Conservation (phyloP, 1,284 basidiomycete species). For the Moesziomyces sp. region DNA sequence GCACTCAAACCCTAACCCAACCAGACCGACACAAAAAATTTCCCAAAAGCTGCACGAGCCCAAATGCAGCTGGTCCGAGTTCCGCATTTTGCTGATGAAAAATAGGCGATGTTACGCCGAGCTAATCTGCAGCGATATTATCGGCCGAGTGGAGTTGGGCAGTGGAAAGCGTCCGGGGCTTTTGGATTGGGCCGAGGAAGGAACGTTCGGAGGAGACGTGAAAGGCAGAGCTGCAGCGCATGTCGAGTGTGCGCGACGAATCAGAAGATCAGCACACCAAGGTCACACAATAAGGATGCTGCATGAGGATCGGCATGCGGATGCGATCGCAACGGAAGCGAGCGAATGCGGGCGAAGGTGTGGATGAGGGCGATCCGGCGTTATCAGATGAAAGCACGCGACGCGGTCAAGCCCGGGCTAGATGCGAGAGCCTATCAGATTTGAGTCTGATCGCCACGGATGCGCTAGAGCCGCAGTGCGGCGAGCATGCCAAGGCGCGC, state of each 20-base stretch:
- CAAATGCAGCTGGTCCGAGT: neutral
- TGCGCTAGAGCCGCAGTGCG: neutral
- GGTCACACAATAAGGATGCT: no score
- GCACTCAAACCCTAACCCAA: neutral
- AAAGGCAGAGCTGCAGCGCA: no score
- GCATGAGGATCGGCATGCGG: no score
- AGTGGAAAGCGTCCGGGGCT: no score
- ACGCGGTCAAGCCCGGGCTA: neutral
- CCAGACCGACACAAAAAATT: neutral
- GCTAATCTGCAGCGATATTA: neutral
- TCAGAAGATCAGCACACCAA: no score
- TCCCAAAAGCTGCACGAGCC: neutral
- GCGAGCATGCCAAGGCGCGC: neutral
- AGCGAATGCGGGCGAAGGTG: no score
- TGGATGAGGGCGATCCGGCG: conserved; percentile 22
- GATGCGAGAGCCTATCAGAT: conserved; percentile 31
- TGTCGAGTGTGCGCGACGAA: no score
- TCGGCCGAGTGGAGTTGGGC: neutral
- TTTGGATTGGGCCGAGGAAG: no score
- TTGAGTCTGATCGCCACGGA: neutral
- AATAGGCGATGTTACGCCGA: no score
- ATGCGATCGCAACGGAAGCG: no score
- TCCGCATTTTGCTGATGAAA: neutral
- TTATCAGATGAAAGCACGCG: conserved; percentile 25
- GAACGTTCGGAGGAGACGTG: no score